A percentile compares a stretch with the other conserved stretches of the same genome.
Evolutionary conservation across 2,329 filamentous ascomycete genomes (phyloP).

Genomic region (Bipolaris cookei): DNA sequence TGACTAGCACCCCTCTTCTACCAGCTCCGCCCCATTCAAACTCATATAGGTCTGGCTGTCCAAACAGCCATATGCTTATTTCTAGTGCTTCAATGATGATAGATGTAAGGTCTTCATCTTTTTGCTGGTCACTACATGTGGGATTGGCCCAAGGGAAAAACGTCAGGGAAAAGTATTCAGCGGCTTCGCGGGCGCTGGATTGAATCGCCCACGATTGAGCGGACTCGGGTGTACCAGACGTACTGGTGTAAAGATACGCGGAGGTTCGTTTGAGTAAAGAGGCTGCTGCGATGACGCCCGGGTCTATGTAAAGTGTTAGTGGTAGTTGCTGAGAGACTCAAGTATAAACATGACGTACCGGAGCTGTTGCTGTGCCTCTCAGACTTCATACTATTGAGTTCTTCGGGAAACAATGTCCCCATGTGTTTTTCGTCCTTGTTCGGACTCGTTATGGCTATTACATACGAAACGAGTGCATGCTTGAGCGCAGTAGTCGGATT

Average conservation of each 20-base stretch:
- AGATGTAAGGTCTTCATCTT: slow-evolving; percentile 36
- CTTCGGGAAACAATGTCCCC: slow-evolving; percentile 32
- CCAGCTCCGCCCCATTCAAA: slow-evolving; percentile 38
- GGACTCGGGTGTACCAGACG: slow-evolving; percentile 1
- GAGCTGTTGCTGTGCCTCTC: neutral
- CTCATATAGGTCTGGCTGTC: slow-evolving; percentile 33
- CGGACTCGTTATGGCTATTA: slow-evolving; percentile 32
- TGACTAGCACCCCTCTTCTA: slow-evolving; percentile 30
- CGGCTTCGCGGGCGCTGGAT: slow-evolving; percentile 41
- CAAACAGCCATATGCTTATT: slow-evolving; percentile 38
- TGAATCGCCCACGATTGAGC: slow-evolving; percentile 12
- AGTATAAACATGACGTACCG: slow-evolving; percentile 2
- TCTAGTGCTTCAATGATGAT: slow-evolving; percentile 38
- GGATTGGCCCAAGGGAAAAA: slow-evolving; percentile 48
- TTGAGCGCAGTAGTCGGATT: slow-evolving; percentile 39
- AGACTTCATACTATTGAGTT: slow-evolving; percentile 22
- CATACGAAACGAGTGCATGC: slow-evolving; percentile 38
- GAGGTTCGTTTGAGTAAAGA: slow-evolving; percentile 39
- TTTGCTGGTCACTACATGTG: slow-evolving; percentile 31
- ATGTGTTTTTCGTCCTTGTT: slow-evolving; percentile 15
- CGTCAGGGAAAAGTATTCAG: slow-evolving; percentile 42
- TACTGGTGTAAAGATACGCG: slow-evolving; percentile 33
- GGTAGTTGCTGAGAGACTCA: neutral
- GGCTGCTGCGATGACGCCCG: slow-evolving; percentile 20
- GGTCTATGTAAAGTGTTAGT: slow-evolving; percentile 12